Conservation (phyloP, 345 rosid species). For the Anacardium occidentale region DNA sequence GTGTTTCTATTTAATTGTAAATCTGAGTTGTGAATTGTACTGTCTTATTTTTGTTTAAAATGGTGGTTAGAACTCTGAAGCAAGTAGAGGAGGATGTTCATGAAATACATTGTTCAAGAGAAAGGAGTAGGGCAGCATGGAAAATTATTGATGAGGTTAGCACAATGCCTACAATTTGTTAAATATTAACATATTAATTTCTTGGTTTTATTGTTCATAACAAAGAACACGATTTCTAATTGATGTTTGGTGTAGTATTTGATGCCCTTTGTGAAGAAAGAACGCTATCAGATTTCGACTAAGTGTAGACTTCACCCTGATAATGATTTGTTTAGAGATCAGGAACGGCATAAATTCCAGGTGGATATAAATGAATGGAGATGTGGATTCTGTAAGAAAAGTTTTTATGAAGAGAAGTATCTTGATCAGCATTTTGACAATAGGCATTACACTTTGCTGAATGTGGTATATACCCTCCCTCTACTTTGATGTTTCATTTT, state of each 20-base stretch:
- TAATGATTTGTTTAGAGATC: constrained; percentile 61
- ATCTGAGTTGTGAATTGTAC: background rate
- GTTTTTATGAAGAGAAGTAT: constrained; percentile 60
- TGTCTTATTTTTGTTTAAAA: background rate
- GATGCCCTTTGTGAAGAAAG: constrained; percentile 61
- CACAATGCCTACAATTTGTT: background rate
- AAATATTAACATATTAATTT: background rate
- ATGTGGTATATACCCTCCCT: constrained; percentile 40
- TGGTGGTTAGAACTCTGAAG: constrained; percentile 27
- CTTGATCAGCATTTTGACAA: constrained; percentile 65
- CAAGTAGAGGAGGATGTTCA: constrained; percentile 30
- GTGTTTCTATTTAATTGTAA: background rate
- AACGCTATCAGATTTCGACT: constrained; percentile 41
- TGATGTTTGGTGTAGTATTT: constrained; percentile 43
- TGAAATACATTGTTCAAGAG: constrained; percentile 69
- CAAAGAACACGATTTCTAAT: constrained; percentile 11
- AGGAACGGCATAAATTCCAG: constrained; percentile 60
- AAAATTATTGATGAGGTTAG: constrained; percentile 51
- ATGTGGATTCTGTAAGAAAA: constrained; percentile 68
- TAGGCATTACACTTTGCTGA: constrained; percentile 53
- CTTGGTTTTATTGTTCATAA: constrained; percentile 8
- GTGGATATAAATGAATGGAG: constrained; percentile 56
- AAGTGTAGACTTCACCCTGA: constrained; percentile 54
- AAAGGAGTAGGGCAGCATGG: constrained; percentile 69
- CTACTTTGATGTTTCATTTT: constrained; percentile 1